These are phyloP conservation scores for Coemansia furcata DNA, from an alignment of 192 early-diverging fungal genomes.

Conservation along the genomic window DNA sequence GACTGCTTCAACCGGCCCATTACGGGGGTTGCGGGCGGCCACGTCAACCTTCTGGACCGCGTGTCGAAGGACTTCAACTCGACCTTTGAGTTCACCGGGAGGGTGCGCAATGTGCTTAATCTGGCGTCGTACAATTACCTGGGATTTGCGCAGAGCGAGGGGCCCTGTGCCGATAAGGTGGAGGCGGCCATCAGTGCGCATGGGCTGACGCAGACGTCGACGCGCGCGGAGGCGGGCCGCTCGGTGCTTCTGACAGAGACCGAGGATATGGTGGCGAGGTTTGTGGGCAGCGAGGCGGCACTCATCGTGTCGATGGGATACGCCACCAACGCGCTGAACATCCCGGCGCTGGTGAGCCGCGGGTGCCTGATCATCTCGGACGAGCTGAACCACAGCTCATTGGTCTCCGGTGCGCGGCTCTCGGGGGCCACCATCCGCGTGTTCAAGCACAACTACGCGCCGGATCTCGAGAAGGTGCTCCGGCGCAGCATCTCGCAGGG, in stretches of 20 bases:
- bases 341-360: conserved; percentile 80
- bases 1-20: conserved; percentile 96
- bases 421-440: conserved; percentile 88
- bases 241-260: conserved; percentile 69
- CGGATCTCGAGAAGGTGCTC: conserved; percentile 76
- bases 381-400: conserved; percentile 92
- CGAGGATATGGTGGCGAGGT: conserved; percentile 84
- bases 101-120: conserved; percentile 78
- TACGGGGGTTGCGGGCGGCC: conserved; percentile 87
- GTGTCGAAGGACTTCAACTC: conserved; percentile 81
- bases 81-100: conserved; percentile 83
- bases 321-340: conserved; percentile 92
- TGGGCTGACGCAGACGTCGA: conserved; percentile 68
- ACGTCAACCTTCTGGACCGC: conserved; percentile 82
- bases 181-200: conserved; percentile 69
- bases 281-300: conserved; percentile 83
- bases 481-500: conserved; percentile 89
- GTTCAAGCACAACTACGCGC: conserved; percentile 91
- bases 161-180: conserved; percentile 94
- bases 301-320: conserved; percentile 95
- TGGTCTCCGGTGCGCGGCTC: conserved; percentile 91
- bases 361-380: conserved; percentile 93
- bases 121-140: conserved; percentile 97
- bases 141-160: conserved; percentile 90
- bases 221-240: conserved; percentile 73